These are phyloP conservation scores for Waltergamsia citrina DNA, from an alignment of 2,329 filamentous ascomycete genomes.

Conservation along the genomic window DNA sequence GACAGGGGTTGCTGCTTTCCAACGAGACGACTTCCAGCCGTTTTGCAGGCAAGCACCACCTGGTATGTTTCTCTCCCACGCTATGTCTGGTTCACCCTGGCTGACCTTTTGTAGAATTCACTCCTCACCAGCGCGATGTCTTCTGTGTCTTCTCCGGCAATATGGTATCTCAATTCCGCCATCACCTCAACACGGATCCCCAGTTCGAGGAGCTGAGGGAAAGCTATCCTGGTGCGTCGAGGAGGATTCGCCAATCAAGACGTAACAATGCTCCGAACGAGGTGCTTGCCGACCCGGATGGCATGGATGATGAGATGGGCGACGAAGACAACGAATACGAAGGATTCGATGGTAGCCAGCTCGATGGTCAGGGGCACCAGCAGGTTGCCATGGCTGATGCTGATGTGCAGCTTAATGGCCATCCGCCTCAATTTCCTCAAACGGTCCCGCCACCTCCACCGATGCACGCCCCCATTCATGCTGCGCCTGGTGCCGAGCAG, in stretches of 20 bases:
- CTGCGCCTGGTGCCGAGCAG: neutral
- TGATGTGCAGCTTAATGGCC: neutral
- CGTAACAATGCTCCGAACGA: neutral
- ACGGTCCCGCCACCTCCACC: neutral
- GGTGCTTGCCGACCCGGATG: neutral
- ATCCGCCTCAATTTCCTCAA: neutral
- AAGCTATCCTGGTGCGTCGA: constrained; percentile 8
- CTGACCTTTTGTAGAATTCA: constrained; percentile 62
- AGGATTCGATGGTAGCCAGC: constrained; percentile 18
- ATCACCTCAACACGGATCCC: constrained; percentile 58
- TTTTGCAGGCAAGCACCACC: constrained; percentile 82
- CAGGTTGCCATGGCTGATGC: neutral
- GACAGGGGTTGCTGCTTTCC: constrained; percentile 86
- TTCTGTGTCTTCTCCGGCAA: constrained; percentile 96
- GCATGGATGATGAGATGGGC: constrained; percentile 27
- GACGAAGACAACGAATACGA: constrained; percentile 36
- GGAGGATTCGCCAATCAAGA: too few species aligned
- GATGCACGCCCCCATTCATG: neutral
- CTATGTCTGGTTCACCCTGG: neutral
- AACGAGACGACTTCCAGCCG: constrained; percentile 70
- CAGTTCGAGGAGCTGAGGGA: constrained; percentile 36
- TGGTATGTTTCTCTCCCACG: constrained; percentile 33
- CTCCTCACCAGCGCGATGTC: constrained; percentile 85
- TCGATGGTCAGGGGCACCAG: neutral
- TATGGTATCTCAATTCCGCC: constrained; percentile 68